Conservation (phyloP, 257 asterid species). For the Scutellaria galericulata region DNA sequence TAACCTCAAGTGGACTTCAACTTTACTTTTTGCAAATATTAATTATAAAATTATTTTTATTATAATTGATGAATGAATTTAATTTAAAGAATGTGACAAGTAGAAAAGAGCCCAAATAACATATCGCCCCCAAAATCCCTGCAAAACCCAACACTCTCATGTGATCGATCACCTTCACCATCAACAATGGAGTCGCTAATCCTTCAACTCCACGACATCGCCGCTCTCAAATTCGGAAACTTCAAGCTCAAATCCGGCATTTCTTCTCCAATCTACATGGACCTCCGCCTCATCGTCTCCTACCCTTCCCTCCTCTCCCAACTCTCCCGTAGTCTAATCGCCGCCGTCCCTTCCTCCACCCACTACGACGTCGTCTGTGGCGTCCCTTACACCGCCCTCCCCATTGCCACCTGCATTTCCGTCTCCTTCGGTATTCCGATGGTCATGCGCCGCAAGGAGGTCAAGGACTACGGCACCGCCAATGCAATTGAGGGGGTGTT, state of each 20-base stretch:
- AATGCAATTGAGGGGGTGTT: conserved; percentile 83
- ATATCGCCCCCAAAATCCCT: conserved; percentile 29
- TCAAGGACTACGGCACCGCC: conserved; percentile 88
- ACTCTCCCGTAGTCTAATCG: conserved; percentile 66
- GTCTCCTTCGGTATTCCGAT: conserved; percentile 62
- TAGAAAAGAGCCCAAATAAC: too few relatives aligned
- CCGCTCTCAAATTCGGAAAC: conserved; percentile 91
- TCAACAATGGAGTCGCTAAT: conserved; percentile 74
- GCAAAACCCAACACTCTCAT: conserved; percentile 8
- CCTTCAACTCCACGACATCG: conserved; percentile 80
- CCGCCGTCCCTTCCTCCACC: conserved; percentile 61
- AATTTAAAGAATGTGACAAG: too few relatives aligned
- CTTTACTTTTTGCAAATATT: too few relatives aligned
- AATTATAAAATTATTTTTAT: too few relatives aligned
- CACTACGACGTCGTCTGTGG: conserved; percentile 80
- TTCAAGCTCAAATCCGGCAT: conserved; percentile 95
- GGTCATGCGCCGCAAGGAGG: conserved; percentile 96
- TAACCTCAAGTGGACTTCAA: too few relatives aligned
- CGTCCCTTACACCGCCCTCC: conserved; percentile 94
- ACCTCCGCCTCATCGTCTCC: conserved; percentile 89
- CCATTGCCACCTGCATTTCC: conserved; percentile 88
- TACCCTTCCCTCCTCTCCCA: conserved; percentile 79
- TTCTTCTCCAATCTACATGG: conserved; percentile 90
- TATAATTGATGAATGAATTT: too few relatives aligned
- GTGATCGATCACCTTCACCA: conserved; percentile 18